Evolutionary conservation across 805 yeast species (phyloP).

Genomic region (Candida bentonensis): DNA sequence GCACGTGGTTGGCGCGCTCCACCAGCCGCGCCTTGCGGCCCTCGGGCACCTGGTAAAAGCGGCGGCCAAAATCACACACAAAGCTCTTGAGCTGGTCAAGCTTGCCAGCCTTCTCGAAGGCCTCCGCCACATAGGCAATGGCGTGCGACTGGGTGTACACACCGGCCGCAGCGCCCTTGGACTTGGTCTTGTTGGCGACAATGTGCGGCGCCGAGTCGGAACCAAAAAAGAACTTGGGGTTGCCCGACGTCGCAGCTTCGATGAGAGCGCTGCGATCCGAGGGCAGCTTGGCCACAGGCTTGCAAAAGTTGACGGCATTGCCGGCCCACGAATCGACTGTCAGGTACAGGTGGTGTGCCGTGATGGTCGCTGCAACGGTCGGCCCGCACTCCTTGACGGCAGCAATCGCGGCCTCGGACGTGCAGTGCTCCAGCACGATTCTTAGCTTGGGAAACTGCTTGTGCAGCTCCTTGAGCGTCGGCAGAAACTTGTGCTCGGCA

Average conservation of each 20-base stretch:
- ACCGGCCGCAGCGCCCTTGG: conserved; percentile 91
- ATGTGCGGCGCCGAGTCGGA: conserved; percentile 99
- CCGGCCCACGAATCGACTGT: conserved; percentile 97
- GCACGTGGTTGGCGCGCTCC: conserved; percentile 39
- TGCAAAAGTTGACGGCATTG: conserved; percentile 86
- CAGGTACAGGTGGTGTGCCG: conserved; percentile 85
- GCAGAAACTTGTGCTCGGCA: conserved; percentile 87
- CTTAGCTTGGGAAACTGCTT: conserved; percentile 71
- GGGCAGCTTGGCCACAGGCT: conserved; percentile 94
- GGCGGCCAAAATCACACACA: conserved; percentile 59
- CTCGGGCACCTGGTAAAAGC: conserved; percentile 49
- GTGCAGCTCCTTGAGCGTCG: conserved; percentile 72
- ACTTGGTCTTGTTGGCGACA: conserved; percentile 57
- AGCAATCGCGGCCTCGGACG: conserved; percentile 77
- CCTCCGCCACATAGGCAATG: conserved; percentile 71
- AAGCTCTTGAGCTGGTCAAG: conserved; percentile 58
- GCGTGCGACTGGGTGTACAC: conserved; percentile 84
- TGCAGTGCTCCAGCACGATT: conserved; percentile 88
- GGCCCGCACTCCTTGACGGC: conserved; percentile 57
- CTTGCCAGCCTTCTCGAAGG: conserved; percentile 54
- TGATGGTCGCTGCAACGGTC: conserved; percentile 82
- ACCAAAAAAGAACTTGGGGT: conserved; percentile 89
- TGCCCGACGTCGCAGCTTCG: conserved; percentile 81
- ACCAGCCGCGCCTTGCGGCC: conserved; percentile 39
- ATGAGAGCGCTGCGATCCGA: conserved; percentile 68